Conservation (phyloP, 192 early-diverging fungal genomes). For the Backusella mclennaniae region DNA sequence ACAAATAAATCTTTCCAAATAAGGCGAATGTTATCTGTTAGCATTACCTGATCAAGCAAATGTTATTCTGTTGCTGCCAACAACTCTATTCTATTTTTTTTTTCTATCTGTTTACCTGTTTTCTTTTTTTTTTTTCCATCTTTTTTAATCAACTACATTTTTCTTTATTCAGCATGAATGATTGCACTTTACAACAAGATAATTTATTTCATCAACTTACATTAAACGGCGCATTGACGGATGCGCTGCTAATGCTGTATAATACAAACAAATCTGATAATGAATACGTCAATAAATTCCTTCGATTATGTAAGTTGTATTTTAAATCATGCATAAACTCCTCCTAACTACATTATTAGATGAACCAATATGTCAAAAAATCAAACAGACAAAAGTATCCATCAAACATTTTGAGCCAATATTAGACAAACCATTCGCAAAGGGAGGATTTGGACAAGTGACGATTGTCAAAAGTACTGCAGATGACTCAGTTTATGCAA, state of each 20-base stretch:
- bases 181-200: neutral
- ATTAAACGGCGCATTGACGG: constrained; percentile 3
- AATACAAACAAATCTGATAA: neutral
- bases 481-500: constrained; percentile 70
- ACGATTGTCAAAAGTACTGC: constrained; percentile 69
- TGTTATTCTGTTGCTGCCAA: neutral
- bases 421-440: neutral
- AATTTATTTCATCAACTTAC: constrained; percentile 1
- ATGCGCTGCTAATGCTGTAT: neutral
- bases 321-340: neutral
- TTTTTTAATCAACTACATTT: neutral
- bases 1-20: neutral
- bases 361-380: constrained; percentile 3
- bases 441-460: constrained; percentile 12
- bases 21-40: neutral
- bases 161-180: neutral
- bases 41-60: neutral
- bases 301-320: constrained; percentile 1
- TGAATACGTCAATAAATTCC: neutral
- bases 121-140: neutral
- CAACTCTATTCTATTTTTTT: neutral
- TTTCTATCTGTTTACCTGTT: neutral
- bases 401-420: neutral
- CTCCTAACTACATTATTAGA: neutral
- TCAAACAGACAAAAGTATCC: neutral